Percentiles rank a stretch among this genome's conserved stretches.
phyloP scores from a whole-genome alignment of 352 stramenopile genomes.

The Pythium brachiatum region DNA sequence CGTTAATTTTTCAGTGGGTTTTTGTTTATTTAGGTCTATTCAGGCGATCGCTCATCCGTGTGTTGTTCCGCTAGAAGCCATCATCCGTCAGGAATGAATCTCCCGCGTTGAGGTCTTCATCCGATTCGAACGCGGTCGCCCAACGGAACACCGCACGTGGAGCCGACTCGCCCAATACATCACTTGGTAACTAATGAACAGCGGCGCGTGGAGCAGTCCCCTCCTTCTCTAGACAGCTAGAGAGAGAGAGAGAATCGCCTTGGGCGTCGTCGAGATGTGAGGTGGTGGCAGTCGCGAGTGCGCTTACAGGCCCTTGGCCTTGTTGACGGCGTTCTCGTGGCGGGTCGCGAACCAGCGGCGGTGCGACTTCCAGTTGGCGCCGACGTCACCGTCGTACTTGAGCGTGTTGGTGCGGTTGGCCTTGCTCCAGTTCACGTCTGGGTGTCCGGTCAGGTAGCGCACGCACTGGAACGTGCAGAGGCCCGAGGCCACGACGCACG shows the following conservation, averaged over 20 bases:
- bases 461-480: constrained; percentile 75
- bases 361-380: constrained; percentile 73
- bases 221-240: neutral
- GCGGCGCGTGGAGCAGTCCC: neutral
- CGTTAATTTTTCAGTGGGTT: neutral
- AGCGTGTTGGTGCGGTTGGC: constrained; percentile 69
- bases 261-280: neutral
- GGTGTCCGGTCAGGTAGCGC: constrained; percentile 65
- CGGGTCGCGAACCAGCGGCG: constrained; percentile 64
- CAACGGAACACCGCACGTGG: constrained; percentile 2
- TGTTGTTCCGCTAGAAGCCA: neutral
- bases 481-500: constrained; percentile 55
- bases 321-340: constrained; percentile 79
- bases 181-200: constrained; percentile 22
- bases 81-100: neutral
- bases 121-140: neutral
- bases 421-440: constrained; percentile 82
- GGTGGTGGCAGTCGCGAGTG: neutral
- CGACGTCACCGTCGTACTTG: constrained; percentile 60
- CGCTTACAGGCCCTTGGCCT: constrained; percentile 59
- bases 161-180: constrained; percentile 8
- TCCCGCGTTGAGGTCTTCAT: neutral
- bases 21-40: constrained; percentile 11
- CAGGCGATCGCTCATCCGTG: neutral
- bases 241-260: neutral